Base-by-base conservation (phyloP, 805 yeast species). In the Ogataea angusta region DNA sequence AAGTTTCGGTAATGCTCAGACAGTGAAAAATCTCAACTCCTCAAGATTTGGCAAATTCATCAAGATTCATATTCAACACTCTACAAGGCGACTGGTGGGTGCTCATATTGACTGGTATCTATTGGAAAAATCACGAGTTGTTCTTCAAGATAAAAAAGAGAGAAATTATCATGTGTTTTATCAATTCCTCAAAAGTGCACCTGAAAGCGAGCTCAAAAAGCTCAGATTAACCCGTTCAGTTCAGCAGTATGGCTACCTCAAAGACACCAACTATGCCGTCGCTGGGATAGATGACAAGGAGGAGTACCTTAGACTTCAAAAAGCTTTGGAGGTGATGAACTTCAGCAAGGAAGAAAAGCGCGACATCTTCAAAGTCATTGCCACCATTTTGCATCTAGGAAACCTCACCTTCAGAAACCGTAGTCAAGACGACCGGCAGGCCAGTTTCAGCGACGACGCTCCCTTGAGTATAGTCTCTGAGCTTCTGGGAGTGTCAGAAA, bases 21-120 rank as follows among this genome's bases (percentile, higher is more conserved):
- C 99, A 0, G 86, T 88, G 12, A 77, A 93, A 54, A 93, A 93
- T 60, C 81, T 90, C 61, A 93, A 93, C 63, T 89, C 97, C 3
- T 91, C 98, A 5, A 77, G 99, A 57, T 93, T 93, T 61, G 99
- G 99, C 27, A 93, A 93, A 65, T 93, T 93, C 57, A 86, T 93
- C 48, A 84, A 89, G 56, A 85, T 93, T 44, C 88, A 81, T 57
- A 86, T 91, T 52, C 72, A 75, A 41, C 58, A 59, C 2, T 54
- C 66, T 3, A 60, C 71, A 9, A 87, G 87, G 3, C 73, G 73
- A 44, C 82, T 93, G 32, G 70, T 76, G 15, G 96, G 96, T 10
- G 98, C 98, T 9, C 82, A 85, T 49, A 88, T 93, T 36, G 96
- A 91, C 54, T 93, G 96, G 87, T 93, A 93, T 54, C 67, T 93